Evolutionary conservation across 352 stramenopile genomes (phyloP).

Genomic region (Pythium phragmitis): DNA sequence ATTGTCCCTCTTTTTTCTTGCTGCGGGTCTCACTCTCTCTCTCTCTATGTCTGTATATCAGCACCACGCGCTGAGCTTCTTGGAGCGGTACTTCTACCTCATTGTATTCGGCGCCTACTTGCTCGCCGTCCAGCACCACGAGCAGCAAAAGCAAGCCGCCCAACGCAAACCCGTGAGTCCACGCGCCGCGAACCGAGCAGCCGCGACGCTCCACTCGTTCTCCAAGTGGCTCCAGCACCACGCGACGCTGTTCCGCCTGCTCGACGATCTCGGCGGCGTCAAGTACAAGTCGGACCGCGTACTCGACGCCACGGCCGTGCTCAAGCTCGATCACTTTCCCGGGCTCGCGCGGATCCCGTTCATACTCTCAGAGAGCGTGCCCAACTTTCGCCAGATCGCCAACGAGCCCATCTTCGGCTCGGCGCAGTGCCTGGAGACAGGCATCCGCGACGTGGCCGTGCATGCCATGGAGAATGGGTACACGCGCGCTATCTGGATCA

Average conservation of each 20-base stretch:
- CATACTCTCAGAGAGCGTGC: conserved; percentile 64
- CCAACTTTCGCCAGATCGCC: conserved; percentile 84
- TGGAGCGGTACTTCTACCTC: conserved; percentile 89
- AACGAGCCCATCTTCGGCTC: conserved; percentile 85
- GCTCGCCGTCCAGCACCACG: conserved; percentile 30
- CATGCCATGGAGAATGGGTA: conserved; percentile 48
- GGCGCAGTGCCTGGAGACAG: conserved; percentile 73
- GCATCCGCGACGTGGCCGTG: conserved; percentile 65
- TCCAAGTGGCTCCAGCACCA: conserved; percentile 83
- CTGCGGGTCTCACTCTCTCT: neutral
- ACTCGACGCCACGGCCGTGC: conserved; percentile 62
- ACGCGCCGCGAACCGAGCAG: neutral
- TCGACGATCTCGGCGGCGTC: conserved; percentile 76
- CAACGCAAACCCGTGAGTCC: conserved; percentile 23
- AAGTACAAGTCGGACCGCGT: conserved; percentile 85
- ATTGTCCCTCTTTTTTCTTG: neutral
- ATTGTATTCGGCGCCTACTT: conserved; percentile 88
- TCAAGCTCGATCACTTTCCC: conserved; percentile 91
- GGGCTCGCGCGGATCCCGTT: conserved; percentile 69
- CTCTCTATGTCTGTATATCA: conserved; percentile 14
- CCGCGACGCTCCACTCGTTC: conserved; percentile 47
- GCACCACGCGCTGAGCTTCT: conserved; percentile 83
- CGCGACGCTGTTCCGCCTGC: conserved; percentile 65
- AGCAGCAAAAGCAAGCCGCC: conserved; percentile 9
- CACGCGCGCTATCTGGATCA: conserved; percentile 87